phyloP scores from a whole-genome alignment of 2,329 filamentous ascomycete genomes.

The Paramyrothecium roridum region DNA sequence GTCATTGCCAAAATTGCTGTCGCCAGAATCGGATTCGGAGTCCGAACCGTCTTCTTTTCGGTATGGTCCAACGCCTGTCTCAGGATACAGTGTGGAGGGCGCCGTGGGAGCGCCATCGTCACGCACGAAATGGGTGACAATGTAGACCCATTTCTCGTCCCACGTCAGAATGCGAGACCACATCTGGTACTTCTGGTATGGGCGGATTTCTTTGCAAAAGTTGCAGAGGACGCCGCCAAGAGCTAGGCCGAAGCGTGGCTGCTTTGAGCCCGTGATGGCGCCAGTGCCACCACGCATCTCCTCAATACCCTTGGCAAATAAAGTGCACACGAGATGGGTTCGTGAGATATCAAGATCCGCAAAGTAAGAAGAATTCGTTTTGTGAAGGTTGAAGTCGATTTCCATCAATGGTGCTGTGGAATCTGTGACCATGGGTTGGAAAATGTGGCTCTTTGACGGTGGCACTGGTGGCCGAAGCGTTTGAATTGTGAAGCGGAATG shows the following conservation, averaged over 20 bases:
- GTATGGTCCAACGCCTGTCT: too few relatives aligned
- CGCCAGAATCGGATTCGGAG: too few relatives aligned
- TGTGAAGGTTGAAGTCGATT: constrained; percentile 13
- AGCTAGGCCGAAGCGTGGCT: background rate
- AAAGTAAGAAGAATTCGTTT: constrained; percentile 14
- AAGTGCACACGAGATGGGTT: constrained; percentile 5
- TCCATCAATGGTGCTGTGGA: constrained; percentile 6
- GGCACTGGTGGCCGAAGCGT: background rate
- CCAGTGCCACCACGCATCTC: constrained; percentile 5
- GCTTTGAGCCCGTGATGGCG: background rate
- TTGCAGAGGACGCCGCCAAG: constrained; percentile 5
- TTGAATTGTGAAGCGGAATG: background rate
- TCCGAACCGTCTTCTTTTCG: too few relatives aligned
- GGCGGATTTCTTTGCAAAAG: constrained; percentile 10
- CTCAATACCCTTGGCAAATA: constrained; percentile 6
- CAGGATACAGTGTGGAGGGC: background rate
- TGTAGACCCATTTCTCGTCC: constrained; percentile 14
- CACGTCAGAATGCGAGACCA: constrained; percentile 10
- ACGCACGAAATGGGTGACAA: constrained; percentile 11
- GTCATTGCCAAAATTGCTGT: background rate
- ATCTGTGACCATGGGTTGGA: background rate
- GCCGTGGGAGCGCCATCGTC: background rate
- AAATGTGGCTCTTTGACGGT: background rate
- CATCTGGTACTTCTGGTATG: constrained; percentile 10
- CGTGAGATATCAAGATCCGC: constrained; percentile 11